A percentile compares a stretch with the other conserved stretches of the same genome.
Evolutionary conservation across 2,329 filamentous ascomycete genomes (phyloP).

Genomic region (Botryotinia narcissicola): DNA sequence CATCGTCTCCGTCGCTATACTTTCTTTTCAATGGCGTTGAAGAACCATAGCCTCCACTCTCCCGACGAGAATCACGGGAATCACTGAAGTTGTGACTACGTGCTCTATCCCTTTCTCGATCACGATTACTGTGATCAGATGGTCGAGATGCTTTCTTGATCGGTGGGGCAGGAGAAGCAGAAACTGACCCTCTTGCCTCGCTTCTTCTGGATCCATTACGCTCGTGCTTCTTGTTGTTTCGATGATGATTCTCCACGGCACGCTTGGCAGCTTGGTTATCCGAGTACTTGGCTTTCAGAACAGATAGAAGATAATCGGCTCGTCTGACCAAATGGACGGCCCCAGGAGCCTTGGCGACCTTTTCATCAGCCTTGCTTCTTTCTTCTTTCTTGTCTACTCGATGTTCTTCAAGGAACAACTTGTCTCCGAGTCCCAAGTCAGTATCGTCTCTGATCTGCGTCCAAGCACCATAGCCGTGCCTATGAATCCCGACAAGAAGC

Average conservation of each 20-base stretch:
- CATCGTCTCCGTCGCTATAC: conserved; percentile 53
- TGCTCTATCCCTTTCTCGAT: conserved; percentile 50
- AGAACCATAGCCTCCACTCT: conserved; percentile 27
- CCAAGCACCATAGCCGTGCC: conserved; percentile 96
- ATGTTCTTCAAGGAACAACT: conserved; percentile 95
- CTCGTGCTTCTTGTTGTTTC: conserved; percentile 79
- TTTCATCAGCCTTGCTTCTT: conserved; percentile 69
- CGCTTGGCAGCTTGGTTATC: conserved; percentile 73
- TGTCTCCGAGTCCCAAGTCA: conserved; percentile 81
- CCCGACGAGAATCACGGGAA: conserved; percentile 34
- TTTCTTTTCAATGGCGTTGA: conserved; percentile 53
- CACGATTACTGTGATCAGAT: conserved; percentile 46
- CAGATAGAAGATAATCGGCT: conserved; percentile 92
- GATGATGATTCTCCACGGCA: conserved; percentile 87
- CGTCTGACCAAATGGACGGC: conserved; percentile 94
- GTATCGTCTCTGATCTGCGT: conserved; percentile 87
- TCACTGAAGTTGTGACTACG: conserved; percentile 45
- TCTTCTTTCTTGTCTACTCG: conserved; percentile 98
- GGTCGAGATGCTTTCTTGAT: conserved; percentile 43
- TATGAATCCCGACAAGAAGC: conserved; percentile 89
- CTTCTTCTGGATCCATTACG: conserved; percentile 59
- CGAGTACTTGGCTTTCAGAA: conserved; percentile 81
- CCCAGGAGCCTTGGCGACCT: conserved; percentile 84
- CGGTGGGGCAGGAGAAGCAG: conserved; percentile 68
- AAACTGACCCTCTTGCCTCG: conserved; percentile 58